Evolutionary conservation across 2,329 filamentous ascomycete genomes (phyloP).

Genomic region (Apiospora kogelbergensis): DNA sequence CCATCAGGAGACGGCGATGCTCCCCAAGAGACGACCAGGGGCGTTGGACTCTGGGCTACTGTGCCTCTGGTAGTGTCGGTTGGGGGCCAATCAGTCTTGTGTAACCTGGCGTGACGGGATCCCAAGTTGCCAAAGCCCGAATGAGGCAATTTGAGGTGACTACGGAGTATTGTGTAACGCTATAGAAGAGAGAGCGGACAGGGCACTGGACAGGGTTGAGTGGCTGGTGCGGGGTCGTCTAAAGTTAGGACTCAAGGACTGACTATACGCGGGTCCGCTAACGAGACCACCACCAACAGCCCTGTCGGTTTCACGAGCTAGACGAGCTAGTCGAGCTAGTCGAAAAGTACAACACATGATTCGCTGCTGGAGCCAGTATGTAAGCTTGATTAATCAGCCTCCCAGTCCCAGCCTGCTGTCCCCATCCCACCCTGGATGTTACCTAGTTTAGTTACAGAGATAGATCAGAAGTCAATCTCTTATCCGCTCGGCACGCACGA

Average conservation of each 20-base stretch:
- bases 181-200: neutral
- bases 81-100: neutral
- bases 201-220: neutral
- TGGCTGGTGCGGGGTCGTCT: neutral
- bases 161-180: neutral
- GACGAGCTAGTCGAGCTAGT: neutral
- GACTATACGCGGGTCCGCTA: slow-evolving; percentile 2
- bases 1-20: neutral
- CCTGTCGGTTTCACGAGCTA: neutral
- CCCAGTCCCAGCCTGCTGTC: neutral
- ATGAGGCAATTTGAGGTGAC: neutral
- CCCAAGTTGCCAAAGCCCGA: neutral
- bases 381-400: neutral
- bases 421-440: too few relatives aligned
- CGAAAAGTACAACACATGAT: slow-evolving; percentile 5
- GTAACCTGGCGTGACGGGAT: neutral
- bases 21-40: neutral
- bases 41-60: neutral
- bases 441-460: neutral
- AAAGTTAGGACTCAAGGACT: neutral
- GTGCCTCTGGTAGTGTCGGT: neutral
- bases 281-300: neutral
- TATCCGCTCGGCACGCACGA: neutral
- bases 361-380: neutral
- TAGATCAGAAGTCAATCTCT: neutral